A percentile compares a stretch with the other conserved stretches of the same genome.
These are phyloP conservation scores for Sideroxylon spinosum DNA, from an alignment of 179 eudicot genomes.

Conservation along the genomic window DNA sequence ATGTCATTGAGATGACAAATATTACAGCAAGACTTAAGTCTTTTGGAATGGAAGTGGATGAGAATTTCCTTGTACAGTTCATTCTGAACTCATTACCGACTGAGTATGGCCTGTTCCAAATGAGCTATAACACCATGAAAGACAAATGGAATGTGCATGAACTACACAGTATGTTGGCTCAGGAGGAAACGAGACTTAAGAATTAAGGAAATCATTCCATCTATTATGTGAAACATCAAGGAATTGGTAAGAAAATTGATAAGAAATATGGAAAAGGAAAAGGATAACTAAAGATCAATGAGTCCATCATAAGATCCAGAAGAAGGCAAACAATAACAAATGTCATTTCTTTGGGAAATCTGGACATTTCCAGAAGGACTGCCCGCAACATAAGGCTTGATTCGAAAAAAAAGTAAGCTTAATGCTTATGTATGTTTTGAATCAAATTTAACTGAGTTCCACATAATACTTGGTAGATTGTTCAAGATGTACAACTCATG, in stretches of 20 bases:
- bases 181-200: slow-evolving; percentile 18
- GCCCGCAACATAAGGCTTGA: slow-evolving; percentile 1
- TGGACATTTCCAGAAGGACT: slow-evolving; percentile 19
- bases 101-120: slow-evolving; percentile 15
- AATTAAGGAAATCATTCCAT: background rate
- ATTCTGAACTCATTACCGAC: slow-evolving; percentile 13
- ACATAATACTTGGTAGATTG: no score
- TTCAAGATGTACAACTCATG: no score
- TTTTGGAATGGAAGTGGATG: slow-evolving; percentile 25
- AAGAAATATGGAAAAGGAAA: background rate
- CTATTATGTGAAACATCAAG: background rate
- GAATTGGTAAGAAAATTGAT: slow-evolving; percentile 11
- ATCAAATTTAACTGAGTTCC: no score
- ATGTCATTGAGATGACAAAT: slow-evolving; percentile 21
- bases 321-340: background rate
- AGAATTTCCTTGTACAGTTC: slow-evolving; percentile 9
- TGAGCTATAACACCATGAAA: slow-evolving; percentile 18
- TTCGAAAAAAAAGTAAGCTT: slow-evolving; percentile 9
- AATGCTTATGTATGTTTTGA: no score
- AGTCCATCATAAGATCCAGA: background rate
- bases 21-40: slow-evolving; percentile 15
- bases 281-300: background rate
- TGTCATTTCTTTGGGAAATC: slow-evolving; percentile 7
- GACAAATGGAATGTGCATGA: slow-evolving; percentile 18
- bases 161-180: slow-evolving; percentile 12